A percentile compares a stretch with the other conserved stretches of the same genome.
phyloP scores from a whole-genome alignment of 106 monocot genomes.

The Dendrobium nobile region DNA sequence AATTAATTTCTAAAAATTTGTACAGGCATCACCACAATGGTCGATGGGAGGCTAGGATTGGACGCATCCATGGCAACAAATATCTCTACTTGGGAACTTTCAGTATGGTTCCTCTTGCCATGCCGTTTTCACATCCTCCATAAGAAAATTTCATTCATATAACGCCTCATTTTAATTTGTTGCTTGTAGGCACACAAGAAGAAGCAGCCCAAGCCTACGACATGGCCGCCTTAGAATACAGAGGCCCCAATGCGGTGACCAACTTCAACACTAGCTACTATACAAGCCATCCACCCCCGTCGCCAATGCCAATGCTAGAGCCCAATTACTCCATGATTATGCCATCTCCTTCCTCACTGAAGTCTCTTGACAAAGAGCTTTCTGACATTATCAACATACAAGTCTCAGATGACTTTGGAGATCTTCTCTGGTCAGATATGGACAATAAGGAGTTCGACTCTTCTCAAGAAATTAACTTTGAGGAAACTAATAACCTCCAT shows the following conservation, averaged over 20 bases:
- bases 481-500: neutral
- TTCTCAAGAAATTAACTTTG: neutral
- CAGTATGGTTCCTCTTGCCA: conserved; percentile 16
- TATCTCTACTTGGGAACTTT: conserved; percentile 82
- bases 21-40: conserved; percentile 82
- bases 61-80: conserved; percentile 72
- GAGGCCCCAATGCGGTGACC: conserved; percentile 73
- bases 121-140: neutral
- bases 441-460: neutral
- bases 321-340: neutral
- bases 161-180: too few species aligned
- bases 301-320: neutral
- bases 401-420: neutral
- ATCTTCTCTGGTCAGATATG: neutral
- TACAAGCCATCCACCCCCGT: neutral
- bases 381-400: neutral
- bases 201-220: conserved; percentile 94
- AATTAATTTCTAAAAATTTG: neutral
- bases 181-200: conserved; percentile 65
- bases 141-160: neutral
- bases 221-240: conserved; percentile 72
- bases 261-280: conserved; percentile 83
- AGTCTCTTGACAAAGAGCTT: neutral
- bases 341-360: neutral
- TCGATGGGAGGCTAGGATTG: conserved; percentile 85